Percentiles rank a stretch among this genome's conserved stretches.
phyloP scores from a whole-genome alignment of 345 rosid genomes.

The Syzygium jambos region DNA sequence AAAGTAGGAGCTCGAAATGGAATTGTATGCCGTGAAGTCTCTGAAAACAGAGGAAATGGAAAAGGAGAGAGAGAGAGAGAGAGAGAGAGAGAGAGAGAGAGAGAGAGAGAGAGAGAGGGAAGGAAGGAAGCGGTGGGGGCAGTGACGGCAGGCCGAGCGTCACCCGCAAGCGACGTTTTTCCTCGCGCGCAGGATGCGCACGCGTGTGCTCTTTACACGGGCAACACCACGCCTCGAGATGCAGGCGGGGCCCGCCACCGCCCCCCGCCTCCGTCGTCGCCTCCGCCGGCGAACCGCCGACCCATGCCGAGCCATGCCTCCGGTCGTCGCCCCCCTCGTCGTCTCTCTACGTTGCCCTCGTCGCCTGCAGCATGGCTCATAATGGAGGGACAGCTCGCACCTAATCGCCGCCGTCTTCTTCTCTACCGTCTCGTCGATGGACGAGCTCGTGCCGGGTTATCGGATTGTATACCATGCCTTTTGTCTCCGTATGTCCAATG shows the following conservation, averaged over 20 bases:
- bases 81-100: no score
- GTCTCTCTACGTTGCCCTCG: not conserved
- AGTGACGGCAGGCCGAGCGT: not conserved
- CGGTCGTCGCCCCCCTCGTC: accelerated
- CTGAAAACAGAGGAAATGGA: not conserved
- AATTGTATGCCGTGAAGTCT: not conserved
- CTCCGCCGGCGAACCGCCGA: not conserved
- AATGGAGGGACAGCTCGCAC: no score
- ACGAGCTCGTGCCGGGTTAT: no score
- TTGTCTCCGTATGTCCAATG: no score
- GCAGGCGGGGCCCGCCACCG: not conserved
- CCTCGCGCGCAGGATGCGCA: not conserved
- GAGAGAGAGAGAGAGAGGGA: no score
- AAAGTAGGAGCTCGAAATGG: not conserved
- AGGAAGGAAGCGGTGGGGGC: not conserved
- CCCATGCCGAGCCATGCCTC: not conserved
- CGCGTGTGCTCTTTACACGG: not conserved
- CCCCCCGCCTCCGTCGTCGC: not conserved
- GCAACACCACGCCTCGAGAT: not conserved
- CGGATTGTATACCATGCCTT: no score
- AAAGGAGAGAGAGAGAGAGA: no score
- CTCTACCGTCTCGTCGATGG: no score
- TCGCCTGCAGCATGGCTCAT: not conserved
- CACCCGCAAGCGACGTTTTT: not conserved
- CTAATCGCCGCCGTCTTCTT: no score